Conservation (phyloP, 805 yeast genomes). For the Yamadazyma phyllophila region DNA sequence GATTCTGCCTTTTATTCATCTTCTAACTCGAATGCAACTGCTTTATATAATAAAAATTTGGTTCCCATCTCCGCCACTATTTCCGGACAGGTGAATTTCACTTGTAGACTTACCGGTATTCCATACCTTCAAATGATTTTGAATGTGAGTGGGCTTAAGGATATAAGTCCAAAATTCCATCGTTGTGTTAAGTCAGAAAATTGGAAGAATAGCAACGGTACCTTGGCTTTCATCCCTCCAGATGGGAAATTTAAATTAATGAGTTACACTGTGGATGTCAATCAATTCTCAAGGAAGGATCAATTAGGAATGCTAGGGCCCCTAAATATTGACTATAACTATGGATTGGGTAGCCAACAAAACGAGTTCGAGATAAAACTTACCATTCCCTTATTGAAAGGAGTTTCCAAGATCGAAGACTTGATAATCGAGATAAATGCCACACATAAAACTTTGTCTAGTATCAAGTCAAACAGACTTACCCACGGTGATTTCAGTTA, state of each 20-base stretch:
- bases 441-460: conserved; percentile 18
- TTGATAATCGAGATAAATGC: conserved; percentile 26
- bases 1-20: conserved; percentile 28
- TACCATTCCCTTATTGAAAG: conserved; percentile 34
- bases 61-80: conserved; percentile 53
- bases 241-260: conserved; percentile 71
- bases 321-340: conserved; percentile 46
- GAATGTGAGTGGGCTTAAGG: conserved; percentile 39
- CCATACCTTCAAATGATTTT: conserved; percentile 68
- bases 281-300: conserved; percentile 14
- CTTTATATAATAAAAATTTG: conserved; percentile 14
- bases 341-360: conserved; percentile 49
- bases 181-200: conserved; percentile 56
- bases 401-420: conserved; percentile 33
- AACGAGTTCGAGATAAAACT: conserved; percentile 66
- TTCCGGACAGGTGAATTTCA: conserved; percentile 61
- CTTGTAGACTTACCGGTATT: conserved; percentile 70
- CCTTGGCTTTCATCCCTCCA: conserved; percentile 77
- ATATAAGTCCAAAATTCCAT: conserved; percentile 64
- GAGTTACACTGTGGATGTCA: conserved; percentile 60
- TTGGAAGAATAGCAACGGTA: conserved; percentile 49
- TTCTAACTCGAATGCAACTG: conserved; percentile 15
- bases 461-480: conserved; percentile 56
- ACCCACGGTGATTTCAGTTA: conserved; percentile 77
- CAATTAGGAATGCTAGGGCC: conserved; percentile 41